These are phyloP conservation scores for Neofusicoccum laricinum DNA, from an alignment of 2,329 filamentous ascomycete species.

Conservation along the genomic window DNA sequence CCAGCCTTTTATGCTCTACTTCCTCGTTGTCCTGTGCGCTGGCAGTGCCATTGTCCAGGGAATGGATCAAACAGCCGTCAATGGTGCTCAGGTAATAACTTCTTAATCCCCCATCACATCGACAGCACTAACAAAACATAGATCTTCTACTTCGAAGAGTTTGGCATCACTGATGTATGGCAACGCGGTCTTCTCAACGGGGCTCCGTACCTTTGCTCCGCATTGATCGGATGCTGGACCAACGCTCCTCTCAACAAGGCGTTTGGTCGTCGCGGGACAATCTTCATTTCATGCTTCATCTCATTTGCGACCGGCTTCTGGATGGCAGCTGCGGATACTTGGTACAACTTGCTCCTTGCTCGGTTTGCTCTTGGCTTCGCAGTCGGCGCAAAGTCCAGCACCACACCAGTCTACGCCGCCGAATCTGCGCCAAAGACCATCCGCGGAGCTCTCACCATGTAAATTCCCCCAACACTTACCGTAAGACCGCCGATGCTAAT, in stretches of 20 bases:
- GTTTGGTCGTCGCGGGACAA: slow-evolving; percentile 29
- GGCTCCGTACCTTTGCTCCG: slow-evolving; percentile 63
- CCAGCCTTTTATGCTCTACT: slow-evolving; percentile 60
- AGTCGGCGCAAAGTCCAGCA: slow-evolving; percentile 46
- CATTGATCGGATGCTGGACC: slow-evolving; percentile 68
- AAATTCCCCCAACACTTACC: too few species aligned
- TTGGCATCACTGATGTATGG: slow-evolving; percentile 43
- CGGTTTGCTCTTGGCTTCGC: slow-evolving; percentile 36
- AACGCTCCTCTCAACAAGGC: slow-evolving; percentile 47
- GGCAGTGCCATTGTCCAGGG: slow-evolving; percentile 67
- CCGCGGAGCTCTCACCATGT: slow-evolving; percentile 43
- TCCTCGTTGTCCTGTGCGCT: slow-evolving; percentile 66
- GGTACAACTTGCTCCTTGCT: slow-evolving; percentile 38
- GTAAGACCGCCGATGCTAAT: too few species aligned
- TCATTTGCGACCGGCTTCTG: slow-evolving; percentile 34
- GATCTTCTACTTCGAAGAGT: slow-evolving; percentile 1
- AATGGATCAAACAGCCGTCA: slow-evolving; percentile 58
- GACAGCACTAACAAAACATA: neutral
- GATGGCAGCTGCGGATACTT: slow-evolving; percentile 33
- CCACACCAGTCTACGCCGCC: slow-evolving; percentile 42
- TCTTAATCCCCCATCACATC: too few species aligned
- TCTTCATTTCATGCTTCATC: slow-evolving; percentile 28
- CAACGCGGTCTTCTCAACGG: slow-evolving; percentile 61
- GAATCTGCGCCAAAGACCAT: slow-evolving; percentile 38
- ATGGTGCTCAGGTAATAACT: slow-evolving; percentile 59